Evolutionary conservation across 225 moss, liverwort and hornwort genomes (phyloP).

Genomic region (Bryoerythrophyllum caledonicum): DNA sequence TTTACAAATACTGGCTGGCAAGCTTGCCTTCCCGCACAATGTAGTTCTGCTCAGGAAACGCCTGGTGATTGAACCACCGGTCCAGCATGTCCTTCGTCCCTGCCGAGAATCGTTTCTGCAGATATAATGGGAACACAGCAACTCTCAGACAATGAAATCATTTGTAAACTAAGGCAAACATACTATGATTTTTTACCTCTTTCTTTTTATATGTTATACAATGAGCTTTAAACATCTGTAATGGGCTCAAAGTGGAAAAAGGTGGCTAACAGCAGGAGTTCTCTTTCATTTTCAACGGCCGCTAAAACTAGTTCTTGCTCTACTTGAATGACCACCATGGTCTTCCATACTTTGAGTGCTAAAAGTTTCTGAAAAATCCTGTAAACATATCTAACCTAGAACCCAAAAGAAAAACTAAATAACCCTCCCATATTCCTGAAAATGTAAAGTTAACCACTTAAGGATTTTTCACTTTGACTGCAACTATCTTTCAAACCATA

Average conservation of each 20-base stretch:
- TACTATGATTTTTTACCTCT: no score
- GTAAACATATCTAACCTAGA: background rate
- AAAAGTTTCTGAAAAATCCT: background rate
- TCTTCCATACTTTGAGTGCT: no score
- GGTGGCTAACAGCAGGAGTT: no score
- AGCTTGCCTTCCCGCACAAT: slow-evolving; percentile 73
- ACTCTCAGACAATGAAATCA: background rate
- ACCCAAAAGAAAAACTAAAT: background rate
- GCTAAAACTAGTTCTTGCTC: no score
- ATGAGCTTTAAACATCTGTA: no score
- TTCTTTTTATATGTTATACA: no score
- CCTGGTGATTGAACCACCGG: slow-evolving; percentile 59
- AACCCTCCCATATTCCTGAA: background rate
- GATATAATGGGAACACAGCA: background rate
- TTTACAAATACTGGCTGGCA: slow-evolving; percentile 64
- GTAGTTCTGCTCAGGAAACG: slow-evolving; percentile 55
- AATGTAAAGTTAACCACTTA: background rate
- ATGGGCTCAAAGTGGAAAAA: no score
- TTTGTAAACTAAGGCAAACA: no score
- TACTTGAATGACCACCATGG: no score
- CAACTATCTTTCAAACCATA: no score
- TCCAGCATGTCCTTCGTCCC: slow-evolving; percentile 68
- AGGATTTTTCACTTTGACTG: no score
- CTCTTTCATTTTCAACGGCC: no score
- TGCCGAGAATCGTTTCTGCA: slow-evolving; percentile 62